Evolutionary conservation across 2,329 filamentous ascomycete species (phyloP), one percentile per base, ranked within the genome.

Genomic region (Fusarium pininemorale): DNA sequence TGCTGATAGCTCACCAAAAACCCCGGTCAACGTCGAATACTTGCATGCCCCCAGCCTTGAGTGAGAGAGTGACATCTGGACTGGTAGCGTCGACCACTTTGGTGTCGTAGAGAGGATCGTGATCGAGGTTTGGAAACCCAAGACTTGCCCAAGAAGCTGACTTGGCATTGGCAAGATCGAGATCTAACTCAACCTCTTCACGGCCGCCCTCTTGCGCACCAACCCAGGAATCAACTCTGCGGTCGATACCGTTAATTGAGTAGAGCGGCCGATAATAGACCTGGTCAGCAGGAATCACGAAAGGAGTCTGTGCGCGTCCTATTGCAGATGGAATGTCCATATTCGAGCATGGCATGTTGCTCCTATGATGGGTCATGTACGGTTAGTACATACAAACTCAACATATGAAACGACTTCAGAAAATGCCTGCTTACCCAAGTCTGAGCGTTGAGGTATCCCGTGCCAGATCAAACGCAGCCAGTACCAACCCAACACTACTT

Each of bases 191-290:
- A 13, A 55, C 4, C 15, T 55, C 51, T 41, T 55, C 51, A 18
- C 24, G 51, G 2, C 51, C 35, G 4, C 51, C 51, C 0, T 55
- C 24, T 0, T 41, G 35, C 0, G 35, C 51, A 0, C 51, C 35
- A 1, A 55, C 51, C 51, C 51, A 55, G 2, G 35, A 55, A 2
- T 55, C 51, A 10, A 28, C 24, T 39, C 35, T 28, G 0, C 51
- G 20, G 24, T 55, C 51, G 4, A 55, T 13, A 3, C 35, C 51
- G 15, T 55, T 55, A 4, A 41, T 55, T 7, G 51, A 55, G 11
- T 41, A 55, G 2, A 55, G 12, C 3, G 51, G 35, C 3, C 24
- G 14, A 13, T 28, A 41, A n/a, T 55, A 55, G 2, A 14, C 3
- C 10, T 55, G 51, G 6, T 28, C 51, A 13, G 24, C 2, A 28